phyloP scores from a whole-genome alignment of 169 alveolate species.

The Plasmodium vivax region DNA sequence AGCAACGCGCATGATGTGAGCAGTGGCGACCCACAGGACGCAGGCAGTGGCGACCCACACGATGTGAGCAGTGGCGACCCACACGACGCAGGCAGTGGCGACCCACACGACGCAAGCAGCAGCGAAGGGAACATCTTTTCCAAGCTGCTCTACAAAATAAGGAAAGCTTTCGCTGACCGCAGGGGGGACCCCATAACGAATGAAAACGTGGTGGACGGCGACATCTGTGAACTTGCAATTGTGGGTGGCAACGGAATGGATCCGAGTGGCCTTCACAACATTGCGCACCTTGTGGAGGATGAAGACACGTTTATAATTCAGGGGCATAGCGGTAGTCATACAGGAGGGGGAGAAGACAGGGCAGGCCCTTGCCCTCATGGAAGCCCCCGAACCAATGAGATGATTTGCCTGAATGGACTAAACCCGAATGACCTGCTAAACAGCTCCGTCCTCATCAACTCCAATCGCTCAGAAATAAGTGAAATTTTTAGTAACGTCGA shows the following conservation, averaged over 20 bases:
- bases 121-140: not conserved
- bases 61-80: not conserved
- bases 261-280: not conserved
- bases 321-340: not conserved
- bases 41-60: not conserved
- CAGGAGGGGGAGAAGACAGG: not conserved
- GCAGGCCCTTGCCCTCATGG: not conserved
- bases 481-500: not conserved
- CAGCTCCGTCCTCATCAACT: not conserved
- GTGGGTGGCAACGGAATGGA: not conserved
- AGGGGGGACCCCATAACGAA: conserved; percentile 70
- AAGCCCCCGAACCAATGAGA: not conserved
- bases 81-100: not conserved
- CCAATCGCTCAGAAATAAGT: not conserved
- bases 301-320: not conserved
- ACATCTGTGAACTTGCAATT: conserved; percentile 20
- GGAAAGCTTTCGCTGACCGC: conserved; percentile 11
- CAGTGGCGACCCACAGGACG: not conserved
- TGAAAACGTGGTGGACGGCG: conserved; percentile 21
- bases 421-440: conserved; percentile 60
- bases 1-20: not conserved
- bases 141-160: conserved; percentile 18
- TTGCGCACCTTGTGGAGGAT: not conserved
- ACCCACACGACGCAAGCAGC: not conserved
- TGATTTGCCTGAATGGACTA: conserved; percentile 10